Percentiles rank a stretch among this genome's conserved stretches.
These are phyloP conservation scores for Usnea hakonensis DNA, from an alignment of 495 filamentous ascomycete species.

Conservation along the genomic window DNA sequence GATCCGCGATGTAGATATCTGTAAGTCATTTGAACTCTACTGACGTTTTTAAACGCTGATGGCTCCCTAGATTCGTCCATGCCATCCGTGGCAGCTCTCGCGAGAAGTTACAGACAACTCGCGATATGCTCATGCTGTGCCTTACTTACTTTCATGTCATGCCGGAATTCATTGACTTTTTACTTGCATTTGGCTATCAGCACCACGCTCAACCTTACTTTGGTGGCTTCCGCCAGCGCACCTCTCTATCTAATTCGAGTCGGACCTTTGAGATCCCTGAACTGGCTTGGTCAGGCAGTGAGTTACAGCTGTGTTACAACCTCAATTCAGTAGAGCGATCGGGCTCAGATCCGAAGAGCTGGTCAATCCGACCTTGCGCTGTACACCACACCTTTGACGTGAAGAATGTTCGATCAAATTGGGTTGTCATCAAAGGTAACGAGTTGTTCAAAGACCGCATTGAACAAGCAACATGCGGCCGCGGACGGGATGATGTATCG, in stretches of 20 bases:
- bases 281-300: conserved; percentile 35
- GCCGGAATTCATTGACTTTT: conserved; percentile 37
- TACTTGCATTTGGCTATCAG: conserved; percentile 37
- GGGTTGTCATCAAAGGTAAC: conserved; percentile 38
- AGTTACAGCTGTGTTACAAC: conserved; percentile 39
- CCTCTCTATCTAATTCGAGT: conserved; percentile 12
- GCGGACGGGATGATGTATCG: conserved; percentile 18
- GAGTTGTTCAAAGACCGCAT: conserved; percentile 31
- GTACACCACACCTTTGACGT: conserved; percentile 40
- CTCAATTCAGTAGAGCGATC: conserved; percentile 38
- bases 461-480: conserved; percentile 19
- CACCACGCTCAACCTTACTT: conserved; percentile 20
- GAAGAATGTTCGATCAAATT: conserved; percentile 28
- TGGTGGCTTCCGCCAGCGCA: conserved; percentile 20
- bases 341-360: conserved; percentile 15
- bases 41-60: too few species aligned
- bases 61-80: conserved; percentile 32
- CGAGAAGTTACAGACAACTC: conserved; percentile 24
- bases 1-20: not conserved
- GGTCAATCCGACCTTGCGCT: conserved; percentile 38
- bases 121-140: conserved; percentile 30
- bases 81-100: conserved; percentile 26
- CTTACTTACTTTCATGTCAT: conserved; percentile 39
- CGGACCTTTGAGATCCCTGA: conserved; percentile 23
- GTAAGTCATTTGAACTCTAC: too few species aligned